Conservation (phyloP, 768 basidiomycete genomes). For the Leucosporidium creatinivorum region DNA sequence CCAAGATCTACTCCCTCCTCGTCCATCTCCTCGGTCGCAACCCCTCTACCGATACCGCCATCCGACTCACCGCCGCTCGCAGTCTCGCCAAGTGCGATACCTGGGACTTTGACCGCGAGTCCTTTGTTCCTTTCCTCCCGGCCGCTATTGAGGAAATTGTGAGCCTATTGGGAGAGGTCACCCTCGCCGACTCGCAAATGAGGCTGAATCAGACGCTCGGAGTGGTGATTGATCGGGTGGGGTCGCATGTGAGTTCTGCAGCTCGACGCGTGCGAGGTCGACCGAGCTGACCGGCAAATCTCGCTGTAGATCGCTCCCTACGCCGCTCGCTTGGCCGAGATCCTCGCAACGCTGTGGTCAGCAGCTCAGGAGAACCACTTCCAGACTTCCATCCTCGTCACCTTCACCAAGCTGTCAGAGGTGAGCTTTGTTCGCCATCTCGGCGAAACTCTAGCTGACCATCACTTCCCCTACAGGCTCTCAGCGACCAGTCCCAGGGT, state of each 20-base stretch:
- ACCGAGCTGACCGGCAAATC: background rate
- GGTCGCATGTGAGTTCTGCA: slow-evolving; percentile 40
- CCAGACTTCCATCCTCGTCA: slow-evolving; percentile 55
- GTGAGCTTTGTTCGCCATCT: slow-evolving; percentile 44
- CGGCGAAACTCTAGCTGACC: background rate
- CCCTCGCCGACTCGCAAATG: slow-evolving; percentile 68
- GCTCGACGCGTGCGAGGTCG: background rate
- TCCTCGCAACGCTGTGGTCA: slow-evolving; percentile 67
- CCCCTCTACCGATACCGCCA: slow-evolving; percentile 73
- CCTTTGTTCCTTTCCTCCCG: slow-evolving; percentile 64
- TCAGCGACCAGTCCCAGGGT: slow-evolving; percentile 55
- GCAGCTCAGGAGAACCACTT: slow-evolving; percentile 23
- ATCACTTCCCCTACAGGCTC: slow-evolving; percentile 49
- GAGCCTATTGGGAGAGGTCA: slow-evolving; percentile 62
- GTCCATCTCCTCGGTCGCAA: slow-evolving; percentile 57
- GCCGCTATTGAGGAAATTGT: slow-evolving; percentile 59
- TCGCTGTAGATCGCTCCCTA: slow-evolving; percentile 58
- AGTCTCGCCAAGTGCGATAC: slow-evolving; percentile 75
- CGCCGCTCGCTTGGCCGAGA: slow-evolving; percentile 54
- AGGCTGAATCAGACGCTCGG: slow-evolving; percentile 64
- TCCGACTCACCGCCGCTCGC: slow-evolving; percentile 73
- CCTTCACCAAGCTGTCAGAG: slow-evolving; percentile 61
- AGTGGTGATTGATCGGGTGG: slow-evolving; percentile 55
- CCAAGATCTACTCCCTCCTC: slow-evolving; percentile 70
- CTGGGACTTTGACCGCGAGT: slow-evolving; percentile 54